Evolutionary conservation across 139 green algal genomes (phyloP).

Genomic region (Chlorella sorokiniana): DNA sequence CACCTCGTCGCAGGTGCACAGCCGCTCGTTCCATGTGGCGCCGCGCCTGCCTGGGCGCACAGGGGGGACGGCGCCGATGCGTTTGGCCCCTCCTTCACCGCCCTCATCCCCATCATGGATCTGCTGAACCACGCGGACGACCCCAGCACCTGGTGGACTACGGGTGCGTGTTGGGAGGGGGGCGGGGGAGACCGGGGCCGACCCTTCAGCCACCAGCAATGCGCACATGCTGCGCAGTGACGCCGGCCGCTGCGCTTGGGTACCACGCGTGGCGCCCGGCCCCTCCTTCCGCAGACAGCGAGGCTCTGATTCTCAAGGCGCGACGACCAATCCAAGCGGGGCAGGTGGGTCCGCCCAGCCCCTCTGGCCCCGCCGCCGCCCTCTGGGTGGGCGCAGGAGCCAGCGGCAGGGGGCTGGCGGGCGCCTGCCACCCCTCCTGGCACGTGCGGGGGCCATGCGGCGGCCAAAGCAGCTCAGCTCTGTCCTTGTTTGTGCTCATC

Average conservation of each 20-base stretch:
- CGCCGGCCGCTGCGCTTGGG: no score
- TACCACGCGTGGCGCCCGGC: no score
- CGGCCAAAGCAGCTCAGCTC: neutral
- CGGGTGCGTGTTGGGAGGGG: neutral
- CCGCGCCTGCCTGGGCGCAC: no score
- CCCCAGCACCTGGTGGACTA: neutral
- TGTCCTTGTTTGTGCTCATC: neutral
- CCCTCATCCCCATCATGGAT: neutral
- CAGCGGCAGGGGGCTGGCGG: no score
- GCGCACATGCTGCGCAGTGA: no score
- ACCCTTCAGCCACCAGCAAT: no score
- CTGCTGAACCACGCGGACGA: neutral
- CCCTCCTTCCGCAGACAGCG: neutral
- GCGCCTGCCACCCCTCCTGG: neutral
- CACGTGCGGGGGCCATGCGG: neutral
- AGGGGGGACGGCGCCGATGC: no score
- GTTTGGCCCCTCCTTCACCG: neutral
- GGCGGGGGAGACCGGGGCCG: no score
- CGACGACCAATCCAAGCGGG: neutral
- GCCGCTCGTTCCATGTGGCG: neutral
- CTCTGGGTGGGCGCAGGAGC: no score
- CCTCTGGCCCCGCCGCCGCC: no score
- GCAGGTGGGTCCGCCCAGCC: neutral
- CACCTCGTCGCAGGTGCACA: neutral
- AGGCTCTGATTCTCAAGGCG: neutral